Evolutionary conservation across 1,284 basidiomycete genomes (phyloP).

Genomic region (Taiwanofungus camphoratus): DNA sequence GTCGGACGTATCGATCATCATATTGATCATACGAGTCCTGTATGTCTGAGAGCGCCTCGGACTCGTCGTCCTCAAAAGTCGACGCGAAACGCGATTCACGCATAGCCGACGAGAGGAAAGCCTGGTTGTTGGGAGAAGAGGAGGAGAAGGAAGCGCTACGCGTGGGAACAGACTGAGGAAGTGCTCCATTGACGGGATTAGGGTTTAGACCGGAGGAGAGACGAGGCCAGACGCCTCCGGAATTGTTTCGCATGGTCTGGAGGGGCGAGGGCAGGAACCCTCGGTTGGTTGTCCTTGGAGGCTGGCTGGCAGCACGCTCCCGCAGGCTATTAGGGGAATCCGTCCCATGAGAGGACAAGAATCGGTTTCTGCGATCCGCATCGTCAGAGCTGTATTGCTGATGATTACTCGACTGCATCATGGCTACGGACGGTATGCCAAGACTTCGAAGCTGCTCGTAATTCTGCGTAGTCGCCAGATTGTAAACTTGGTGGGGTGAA

Average conservation of each 20-base stretch:
- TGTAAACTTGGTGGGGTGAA: conserved; percentile 15
- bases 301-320: conserved; percentile 64
- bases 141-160: conserved; percentile 62
- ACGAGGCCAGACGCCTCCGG: conserved; percentile 43
- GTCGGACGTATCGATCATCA: conserved; percentile 46
- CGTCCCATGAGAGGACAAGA: conserved; percentile 38
- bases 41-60: conserved; percentile 46
- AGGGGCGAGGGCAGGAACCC: conserved; percentile 49
- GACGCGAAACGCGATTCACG: conserved; percentile 58
- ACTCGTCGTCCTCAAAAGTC: conserved; percentile 72
- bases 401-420: conserved; percentile 25
- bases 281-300: conserved; percentile 47
- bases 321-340: conserved; percentile 34
- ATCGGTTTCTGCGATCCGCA: conserved; percentile 49
- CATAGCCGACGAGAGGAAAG: conserved; percentile 54
- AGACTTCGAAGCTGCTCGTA: conserved; percentile 23
- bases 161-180: conserved; percentile 44
- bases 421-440: conserved; percentile 19
- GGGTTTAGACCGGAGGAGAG: conserved; percentile 34
- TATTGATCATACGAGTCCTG: conserved; percentile 32
- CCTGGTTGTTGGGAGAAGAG: conserved; percentile 37
- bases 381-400: conserved; percentile 29
- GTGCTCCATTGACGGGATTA: conserved; percentile 21
- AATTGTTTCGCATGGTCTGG: conserved; percentile 44
- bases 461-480: conserved; percentile 27